Conservation (phyloP, 148 eudicot genomes). For the Pouteria glomerata region DNA sequence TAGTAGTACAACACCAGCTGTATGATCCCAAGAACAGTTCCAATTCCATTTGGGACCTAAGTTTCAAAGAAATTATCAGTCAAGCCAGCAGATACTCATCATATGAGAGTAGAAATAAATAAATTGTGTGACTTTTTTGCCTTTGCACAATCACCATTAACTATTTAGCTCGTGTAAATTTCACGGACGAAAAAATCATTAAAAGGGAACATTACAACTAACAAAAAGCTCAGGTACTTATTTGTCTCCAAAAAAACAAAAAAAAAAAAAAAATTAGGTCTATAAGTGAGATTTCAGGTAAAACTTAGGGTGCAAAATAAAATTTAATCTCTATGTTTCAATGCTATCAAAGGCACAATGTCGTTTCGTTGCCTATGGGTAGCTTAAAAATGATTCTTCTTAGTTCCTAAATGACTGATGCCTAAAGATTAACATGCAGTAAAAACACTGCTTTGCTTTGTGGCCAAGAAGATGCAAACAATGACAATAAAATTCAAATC, state of each 20-base stretch:
- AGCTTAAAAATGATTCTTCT: neutral
- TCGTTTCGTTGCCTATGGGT: neutral
- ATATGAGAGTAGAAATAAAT: neutral
- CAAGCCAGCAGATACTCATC: neutral
- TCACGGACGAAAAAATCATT: no score
- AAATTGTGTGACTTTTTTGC: neutral
- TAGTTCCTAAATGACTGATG: neutral
- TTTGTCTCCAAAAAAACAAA: neutral
- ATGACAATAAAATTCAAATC: neutral
- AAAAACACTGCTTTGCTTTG: neutral
- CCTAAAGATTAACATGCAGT: neutral
- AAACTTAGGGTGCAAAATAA: no score
- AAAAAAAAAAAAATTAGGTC: neutral
- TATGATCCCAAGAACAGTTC: constrained; percentile 30
- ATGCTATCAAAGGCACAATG: neutral
- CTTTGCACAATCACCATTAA: no score
- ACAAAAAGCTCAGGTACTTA: no score
- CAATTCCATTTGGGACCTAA: constrained; percentile 51
- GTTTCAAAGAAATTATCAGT: constrained; percentile 8
- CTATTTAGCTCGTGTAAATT: no score
- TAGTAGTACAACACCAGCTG: constrained; percentile 38
- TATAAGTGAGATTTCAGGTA: no score
- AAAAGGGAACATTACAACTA: no score
- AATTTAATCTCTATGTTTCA: no score
- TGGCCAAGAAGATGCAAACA: neutral